phyloP scores from a whole-genome alignment of 2,329 filamentous ascomycete genomes.

The Sarocladium kiliense region DNA sequence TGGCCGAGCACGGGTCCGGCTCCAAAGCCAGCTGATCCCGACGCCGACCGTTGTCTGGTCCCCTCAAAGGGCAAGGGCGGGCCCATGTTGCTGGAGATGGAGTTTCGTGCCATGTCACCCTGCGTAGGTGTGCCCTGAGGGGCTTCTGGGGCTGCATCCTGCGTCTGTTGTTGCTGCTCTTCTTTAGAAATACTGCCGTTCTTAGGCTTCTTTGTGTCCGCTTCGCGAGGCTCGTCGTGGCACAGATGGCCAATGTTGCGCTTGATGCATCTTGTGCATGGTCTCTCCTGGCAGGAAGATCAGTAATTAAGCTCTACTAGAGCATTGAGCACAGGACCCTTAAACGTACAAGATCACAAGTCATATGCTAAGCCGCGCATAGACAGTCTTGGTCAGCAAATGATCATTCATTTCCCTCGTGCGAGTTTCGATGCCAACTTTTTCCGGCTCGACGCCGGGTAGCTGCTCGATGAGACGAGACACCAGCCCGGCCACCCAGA shows the following conservation, averaged over 20 bases:
- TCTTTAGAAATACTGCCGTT: constrained; percentile 39
- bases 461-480: background rate
- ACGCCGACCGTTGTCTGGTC: constrained; percentile 22
- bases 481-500: background rate
- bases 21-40: constrained; percentile 33
- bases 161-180: background rate
- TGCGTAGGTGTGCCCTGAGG: background rate
- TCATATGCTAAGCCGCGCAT: constrained; percentile 67
- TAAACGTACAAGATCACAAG: constrained; percentile 76
- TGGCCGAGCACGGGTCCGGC: constrained; percentile 40
- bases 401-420: constrained; percentile 5
- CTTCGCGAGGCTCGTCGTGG: constrained; percentile 92
- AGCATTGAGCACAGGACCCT: constrained; percentile 13
- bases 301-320: constrained; percentile 6
- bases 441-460: background rate
- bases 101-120: constrained; percentile 38
- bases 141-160: constrained; percentile 47
- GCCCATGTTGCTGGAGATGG: constrained; percentile 54
- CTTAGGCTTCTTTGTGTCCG: constrained; percentile 74
- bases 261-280: constrained; percentile 96
- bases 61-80: constrained; percentile 32
- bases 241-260: constrained; percentile 97
- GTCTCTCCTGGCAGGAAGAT: constrained; percentile 64
- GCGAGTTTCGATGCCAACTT: background rate
- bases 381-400: constrained; percentile 10